Percentiles rank a stretch among this genome's conserved stretches.
Evolutionary conservation across 2,329 filamentous ascomycete species (phyloP).

Genomic region (Aureobasidium pullulans): DNA sequence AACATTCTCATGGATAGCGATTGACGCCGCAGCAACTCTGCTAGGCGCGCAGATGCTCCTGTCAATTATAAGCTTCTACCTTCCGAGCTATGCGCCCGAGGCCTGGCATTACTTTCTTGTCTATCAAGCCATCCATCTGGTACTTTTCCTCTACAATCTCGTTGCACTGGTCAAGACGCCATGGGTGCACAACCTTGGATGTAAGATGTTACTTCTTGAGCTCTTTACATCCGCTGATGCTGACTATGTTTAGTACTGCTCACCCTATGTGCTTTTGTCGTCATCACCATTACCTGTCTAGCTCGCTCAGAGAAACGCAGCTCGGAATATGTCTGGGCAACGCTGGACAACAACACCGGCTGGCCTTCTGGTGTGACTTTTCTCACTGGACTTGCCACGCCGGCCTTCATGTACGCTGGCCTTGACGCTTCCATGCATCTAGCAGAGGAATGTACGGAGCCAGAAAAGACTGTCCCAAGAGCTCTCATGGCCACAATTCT

Average conservation of each 20-base stretch:
- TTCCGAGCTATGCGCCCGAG: conserved; percentile 6
- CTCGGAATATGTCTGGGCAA: conserved; percentile 46
- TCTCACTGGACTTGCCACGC: conserved; percentile 20
- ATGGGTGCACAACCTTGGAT: conserved; percentile 40
- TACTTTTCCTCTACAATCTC: conserved; percentile 50
- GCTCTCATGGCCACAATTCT: conserved; percentile 43
- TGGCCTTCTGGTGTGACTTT: conserved; percentile 30
- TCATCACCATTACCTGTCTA: conserved; percentile 37
- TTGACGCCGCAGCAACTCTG: conserved; percentile 19
- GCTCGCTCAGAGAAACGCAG: conserved; percentile 31
- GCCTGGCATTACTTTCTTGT: conserved; percentile 15
- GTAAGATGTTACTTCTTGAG: conserved; percentile 50
- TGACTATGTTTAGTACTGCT: conserved; percentile 31
- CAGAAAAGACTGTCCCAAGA: conserved; percentile 42
- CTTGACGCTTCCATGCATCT: conserved; percentile 20
- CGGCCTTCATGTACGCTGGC: conserved; percentile 20
- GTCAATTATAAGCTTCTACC: conserved; percentile 14
- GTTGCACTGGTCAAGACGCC: conserved; percentile 49
- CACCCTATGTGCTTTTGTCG: conserved; percentile 29
- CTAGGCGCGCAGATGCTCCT: conserved; percentile 15
- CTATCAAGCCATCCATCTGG: conserved; percentile 26
- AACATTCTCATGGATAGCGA: conserved; percentile 15
- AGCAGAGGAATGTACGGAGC: conserved; percentile 23
- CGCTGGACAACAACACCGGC: conserved; percentile 43
- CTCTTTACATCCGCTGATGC: conserved; percentile 17